phyloP scores from a whole-genome alignment of 331 rosid genomes.

The Quercus lobata region DNA sequence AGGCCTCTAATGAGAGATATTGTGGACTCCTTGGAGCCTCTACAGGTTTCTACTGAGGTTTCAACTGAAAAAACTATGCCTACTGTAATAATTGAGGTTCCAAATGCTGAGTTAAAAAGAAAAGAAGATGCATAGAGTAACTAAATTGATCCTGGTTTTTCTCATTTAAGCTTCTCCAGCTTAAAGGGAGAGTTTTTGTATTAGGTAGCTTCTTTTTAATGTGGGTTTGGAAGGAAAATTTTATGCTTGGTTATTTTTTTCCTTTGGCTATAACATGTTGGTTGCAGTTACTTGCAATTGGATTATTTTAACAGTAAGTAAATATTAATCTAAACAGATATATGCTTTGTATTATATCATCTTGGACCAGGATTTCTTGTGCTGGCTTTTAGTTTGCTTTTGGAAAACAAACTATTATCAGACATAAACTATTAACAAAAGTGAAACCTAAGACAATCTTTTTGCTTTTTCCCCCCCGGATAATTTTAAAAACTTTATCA shows the following conservation, averaged over 20 bases:
- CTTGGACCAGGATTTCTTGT: neutral
- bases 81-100: conserved; percentile 47
- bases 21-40: conserved; percentile 93
- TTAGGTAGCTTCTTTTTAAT: neutral
- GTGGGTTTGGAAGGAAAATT: neutral
- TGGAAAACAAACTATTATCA: neutral
- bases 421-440: too few species aligned
- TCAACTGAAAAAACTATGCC: conserved; percentile 40
- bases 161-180: neutral
- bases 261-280: conserved; percentile 21
- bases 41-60: conserved; percentile 48
- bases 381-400: neutral
- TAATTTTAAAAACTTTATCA: too few species aligned
- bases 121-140: conserved; percentile 34
- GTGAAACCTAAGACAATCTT: too few species aligned
- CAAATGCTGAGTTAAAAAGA: conserved; percentile 33
- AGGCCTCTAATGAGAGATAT: conserved; percentile 96
- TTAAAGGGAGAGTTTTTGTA: neutral
- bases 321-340: conserved; percentile 21
- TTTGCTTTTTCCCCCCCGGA: too few species aligned
- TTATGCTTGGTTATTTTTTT: conserved; percentile 10
- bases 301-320: conserved; percentile 24
- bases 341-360: neutral
- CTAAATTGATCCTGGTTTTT: conserved; percentile 12
- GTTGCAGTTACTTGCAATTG: conserved; percentile 12